Conservation (phyloP, 352 stramenopile genomes). For the Pythium apleroticum region DNA sequence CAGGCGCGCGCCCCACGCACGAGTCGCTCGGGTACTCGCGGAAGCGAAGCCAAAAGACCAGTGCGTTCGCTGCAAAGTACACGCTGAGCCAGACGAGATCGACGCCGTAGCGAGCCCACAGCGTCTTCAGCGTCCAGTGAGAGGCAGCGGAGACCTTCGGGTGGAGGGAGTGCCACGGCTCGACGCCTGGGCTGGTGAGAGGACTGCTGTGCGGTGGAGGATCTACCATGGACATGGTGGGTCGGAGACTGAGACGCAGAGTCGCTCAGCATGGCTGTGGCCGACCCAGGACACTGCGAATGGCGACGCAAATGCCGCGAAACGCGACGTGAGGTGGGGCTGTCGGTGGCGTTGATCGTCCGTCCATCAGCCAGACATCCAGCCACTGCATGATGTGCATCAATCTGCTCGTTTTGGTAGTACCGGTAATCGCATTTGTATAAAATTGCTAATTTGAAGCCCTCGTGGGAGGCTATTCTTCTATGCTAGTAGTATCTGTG, state of each 20-base stretch:
- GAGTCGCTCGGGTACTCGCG: slow-evolving; percentile 30
- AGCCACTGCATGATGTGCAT: background rate
- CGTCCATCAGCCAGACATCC: background rate
- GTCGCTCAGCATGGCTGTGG: no score
- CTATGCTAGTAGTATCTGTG: background rate
- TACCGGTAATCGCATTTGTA: background rate
- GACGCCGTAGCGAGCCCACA: slow-evolving; percentile 22
- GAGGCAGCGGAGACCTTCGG: background rate
- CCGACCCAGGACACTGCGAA: no score
- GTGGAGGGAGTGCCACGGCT: background rate
- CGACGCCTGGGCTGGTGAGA: background rate
- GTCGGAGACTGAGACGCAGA: background rate
- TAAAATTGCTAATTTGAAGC: background rate
- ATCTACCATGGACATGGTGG: background rate
- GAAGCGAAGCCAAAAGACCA: slow-evolving; percentile 30
- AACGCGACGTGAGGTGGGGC: background rate
- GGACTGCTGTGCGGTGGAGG: background rate
- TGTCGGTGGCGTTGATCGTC: no score
- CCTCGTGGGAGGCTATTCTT: background rate
- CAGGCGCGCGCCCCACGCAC: slow-evolving; percentile 25
- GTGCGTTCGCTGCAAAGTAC: slow-evolving; percentile 31
- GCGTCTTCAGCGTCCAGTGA: background rate
- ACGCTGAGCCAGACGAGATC: slow-evolving; percentile 29
- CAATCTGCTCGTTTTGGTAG: background rate
- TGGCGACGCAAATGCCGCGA: background rate